Evolutionary conservation across 2,329 filamentous ascomycete species (phyloP), one percentile per base, ranked within the genome.

Genomic region (Aspergillus thermomutatus): DNA sequence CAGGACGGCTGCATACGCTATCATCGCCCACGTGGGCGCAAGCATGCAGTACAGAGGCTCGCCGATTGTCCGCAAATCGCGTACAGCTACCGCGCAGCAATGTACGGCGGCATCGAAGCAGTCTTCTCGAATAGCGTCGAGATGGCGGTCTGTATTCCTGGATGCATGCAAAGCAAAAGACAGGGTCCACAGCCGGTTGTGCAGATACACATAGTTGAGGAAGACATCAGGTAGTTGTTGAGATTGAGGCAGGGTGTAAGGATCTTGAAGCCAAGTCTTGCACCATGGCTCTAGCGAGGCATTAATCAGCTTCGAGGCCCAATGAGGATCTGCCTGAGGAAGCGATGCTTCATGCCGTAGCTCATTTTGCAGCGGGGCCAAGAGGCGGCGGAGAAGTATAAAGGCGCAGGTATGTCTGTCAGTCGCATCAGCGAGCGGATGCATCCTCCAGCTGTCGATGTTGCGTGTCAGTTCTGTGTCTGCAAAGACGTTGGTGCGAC

Each of bases 11-110:
- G 68, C 63, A 34, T 71, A 71, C 0, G 67, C 64, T 31, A 70
- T 67, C 68, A 72, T 72, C 0, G 68, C 68, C 69, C 69, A 71
- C 0, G 66, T 71, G 0, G 69, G 69, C n/a, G 68, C 62, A 21
- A 72, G 52, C 67, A 72, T 69, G 25, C 62, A 66, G 46, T 71
- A 72, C 11, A 71, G 41, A 21, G 66, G 63, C 28, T 70, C 68
- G 5, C 66, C 68, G 1, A 69, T 58, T 0, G 23, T 49, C 8
- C 61, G 28, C n/a, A 71, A 48, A 43, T 70, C 67, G 9, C 48
- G 56, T 2, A 71, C 68, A 1, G 66, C 65, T 0, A 64, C 49
- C 52, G 70, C 69, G 23, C 68, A 71, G 23, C 59, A 64, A 49
- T 69, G 60, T 1, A 71, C 58, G 0, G 68, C 68, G 11, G 60